Percentiles rank a stretch among this genome's conserved stretches.
phyloP scores from a whole-genome alignment of 116 monocot genomes.

The Thalassia testudinum region DNA sequence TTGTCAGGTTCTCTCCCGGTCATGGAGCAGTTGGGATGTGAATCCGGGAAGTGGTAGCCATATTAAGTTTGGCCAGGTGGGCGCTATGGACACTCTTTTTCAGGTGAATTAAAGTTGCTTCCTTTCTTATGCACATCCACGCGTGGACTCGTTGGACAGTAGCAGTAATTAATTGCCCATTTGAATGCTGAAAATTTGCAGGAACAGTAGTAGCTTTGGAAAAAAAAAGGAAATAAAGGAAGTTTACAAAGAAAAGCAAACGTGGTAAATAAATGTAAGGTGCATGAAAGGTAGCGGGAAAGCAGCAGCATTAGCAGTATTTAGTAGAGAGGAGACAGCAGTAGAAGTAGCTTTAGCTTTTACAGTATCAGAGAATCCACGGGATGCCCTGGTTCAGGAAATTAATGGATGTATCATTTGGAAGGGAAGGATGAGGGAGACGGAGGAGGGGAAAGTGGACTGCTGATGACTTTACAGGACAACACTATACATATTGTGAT shows the following conservation, averaged over 20 bases:
- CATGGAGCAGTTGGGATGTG: constrained; percentile 68
- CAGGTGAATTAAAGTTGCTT: neutral
- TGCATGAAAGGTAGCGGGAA: too few species aligned
- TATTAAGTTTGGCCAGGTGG: neutral
- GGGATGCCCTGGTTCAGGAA: too few species aligned
- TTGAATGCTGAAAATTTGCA: neutral
- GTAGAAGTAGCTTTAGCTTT: constrained; percentile 4
- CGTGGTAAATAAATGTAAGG: too few species aligned
- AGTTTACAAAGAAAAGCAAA: too few species aligned
- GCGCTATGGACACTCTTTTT: neutral
- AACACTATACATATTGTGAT: too few species aligned
- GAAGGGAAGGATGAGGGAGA: too few species aligned
- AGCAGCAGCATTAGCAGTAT: too few species aligned
- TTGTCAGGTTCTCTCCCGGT: constrained; percentile 57
- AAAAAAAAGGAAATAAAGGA: neutral
- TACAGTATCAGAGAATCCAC: too few species aligned
- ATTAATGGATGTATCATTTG: too few species aligned
- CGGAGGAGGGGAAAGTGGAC: too few species aligned
- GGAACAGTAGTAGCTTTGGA: neutral
- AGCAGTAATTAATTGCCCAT: neutral
- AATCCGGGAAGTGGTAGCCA: neutral
- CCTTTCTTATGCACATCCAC: neutral
- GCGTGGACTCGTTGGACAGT: neutral
- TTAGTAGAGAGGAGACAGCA: too few species aligned
- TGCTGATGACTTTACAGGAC: too few species aligned